Conservation (phyloP, 2,329 filamentous ascomycete genomes). For the Metarhizium guizhouense region DNA sequence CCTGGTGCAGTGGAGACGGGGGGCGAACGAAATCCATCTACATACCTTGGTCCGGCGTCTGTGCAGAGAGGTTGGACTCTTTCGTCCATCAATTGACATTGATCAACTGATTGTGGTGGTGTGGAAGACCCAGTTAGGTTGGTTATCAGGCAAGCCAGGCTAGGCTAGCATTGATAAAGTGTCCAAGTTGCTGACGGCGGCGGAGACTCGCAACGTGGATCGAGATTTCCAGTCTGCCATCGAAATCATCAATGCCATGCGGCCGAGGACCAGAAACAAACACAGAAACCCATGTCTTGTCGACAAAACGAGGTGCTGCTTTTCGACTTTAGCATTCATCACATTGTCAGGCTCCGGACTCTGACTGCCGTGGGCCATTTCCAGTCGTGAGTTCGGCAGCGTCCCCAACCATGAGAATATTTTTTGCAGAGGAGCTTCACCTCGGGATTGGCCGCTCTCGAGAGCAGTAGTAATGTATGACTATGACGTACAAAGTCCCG, state of each 20-base stretch:
- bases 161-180: not conserved
- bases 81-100: not conserved
- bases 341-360: no score
- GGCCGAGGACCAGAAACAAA: not conserved
- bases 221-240: not conserved
- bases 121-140: not conserved
- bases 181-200: not conserved
- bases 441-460: not conserved
- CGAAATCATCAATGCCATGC: not conserved
- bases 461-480: not conserved
- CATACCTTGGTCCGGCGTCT: not conserved
- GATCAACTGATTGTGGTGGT: not conserved
- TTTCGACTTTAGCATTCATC: not conserved
- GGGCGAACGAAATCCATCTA: not conserved
- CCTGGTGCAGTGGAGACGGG: not conserved
- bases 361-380: not conserved
- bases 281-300: not conserved
- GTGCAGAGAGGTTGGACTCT: not conserved
- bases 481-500: not conserved
- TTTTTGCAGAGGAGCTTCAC: not conserved
- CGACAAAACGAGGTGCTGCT: not conserved
- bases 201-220: conserved; percentile 1
- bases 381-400: not conserved
- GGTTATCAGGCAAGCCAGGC: no score
- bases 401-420: not conserved